A percentile compares a stretch with the other conserved stretches of the same genome.
These are phyloP conservation scores for Fusarium chuoi DNA, from an alignment of 2,329 filamentous ascomycete species.

Conservation along the genomic window DNA sequence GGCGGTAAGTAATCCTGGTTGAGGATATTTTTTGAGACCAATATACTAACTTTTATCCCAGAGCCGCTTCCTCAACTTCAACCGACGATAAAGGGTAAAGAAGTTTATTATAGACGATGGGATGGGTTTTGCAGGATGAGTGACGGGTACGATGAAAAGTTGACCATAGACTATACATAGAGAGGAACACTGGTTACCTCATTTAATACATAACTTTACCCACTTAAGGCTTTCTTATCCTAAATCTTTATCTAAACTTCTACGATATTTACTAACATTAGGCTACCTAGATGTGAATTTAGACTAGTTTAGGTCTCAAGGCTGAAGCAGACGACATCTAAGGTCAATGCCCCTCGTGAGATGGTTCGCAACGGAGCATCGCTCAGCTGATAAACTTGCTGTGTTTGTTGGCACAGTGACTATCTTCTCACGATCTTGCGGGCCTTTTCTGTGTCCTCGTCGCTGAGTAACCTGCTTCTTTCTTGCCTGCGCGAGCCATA, in stretches of 20 bases:
- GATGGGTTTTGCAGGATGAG: neutral
- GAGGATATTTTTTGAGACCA: accelerated
- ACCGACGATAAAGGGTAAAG: conserved; percentile 55
- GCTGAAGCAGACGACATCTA: neutral
- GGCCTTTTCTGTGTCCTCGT: neutral
- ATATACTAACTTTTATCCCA: conserved; percentile 40
- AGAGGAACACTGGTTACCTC: neutral
- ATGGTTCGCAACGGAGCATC: neutral
- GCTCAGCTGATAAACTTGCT: neutral
- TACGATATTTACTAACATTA: neutral
- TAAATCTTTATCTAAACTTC: neutral
- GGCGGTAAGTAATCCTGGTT: conserved; percentile 57
- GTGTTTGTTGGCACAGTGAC: too few species aligned
- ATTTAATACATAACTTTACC: neutral
- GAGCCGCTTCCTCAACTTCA: conserved; percentile 64
- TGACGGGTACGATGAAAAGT: neutral
- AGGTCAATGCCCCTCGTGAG: neutral
- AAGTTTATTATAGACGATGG: neutral
- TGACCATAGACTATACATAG: neutral
- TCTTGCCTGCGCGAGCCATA: neutral
- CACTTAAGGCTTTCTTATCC: neutral
- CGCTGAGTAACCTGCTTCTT: neutral
- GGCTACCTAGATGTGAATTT: neutral
- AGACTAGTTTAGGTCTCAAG: neutral
- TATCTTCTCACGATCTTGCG: neutral